These are phyloP conservation scores for Neurospora sp. DNA, from an alignment of 495 filamentous ascomycete species.

Conservation along the genomic window DNA sequence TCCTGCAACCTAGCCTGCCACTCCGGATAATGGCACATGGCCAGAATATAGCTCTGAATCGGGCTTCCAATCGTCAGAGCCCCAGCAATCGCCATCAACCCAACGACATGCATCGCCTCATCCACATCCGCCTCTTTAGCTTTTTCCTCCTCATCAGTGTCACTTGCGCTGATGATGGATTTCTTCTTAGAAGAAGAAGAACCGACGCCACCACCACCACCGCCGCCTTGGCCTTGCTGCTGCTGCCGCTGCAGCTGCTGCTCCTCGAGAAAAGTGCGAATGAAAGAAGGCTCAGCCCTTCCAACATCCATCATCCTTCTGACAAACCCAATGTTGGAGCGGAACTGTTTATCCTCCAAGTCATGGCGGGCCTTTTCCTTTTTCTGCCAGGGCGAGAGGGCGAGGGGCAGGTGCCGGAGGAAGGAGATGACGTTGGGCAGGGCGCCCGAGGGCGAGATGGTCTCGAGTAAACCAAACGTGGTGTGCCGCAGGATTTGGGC, in stretches of 20 bases:
- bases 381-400: conserved; percentile 42
- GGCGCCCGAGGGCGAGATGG: conserved; percentile 46
- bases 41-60: conserved; percentile 47
- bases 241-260: background rate
- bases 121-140: conserved; percentile 16
- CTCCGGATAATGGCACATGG: conserved; percentile 50
- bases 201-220: background rate
- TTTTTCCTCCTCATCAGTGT: background rate
- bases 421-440: conserved; percentile 41
- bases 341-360: conserved; percentile 29
- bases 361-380: conserved; percentile 33
- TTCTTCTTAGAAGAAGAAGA: conserved; percentile 2
- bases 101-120: conserved; percentile 36
- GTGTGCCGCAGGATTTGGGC: conserved; percentile 42
- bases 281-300: conserved; percentile 28
- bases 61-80: conserved; percentile 40
- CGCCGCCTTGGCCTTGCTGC: too few relatives aligned
- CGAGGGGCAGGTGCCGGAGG: conserved; percentile 33
- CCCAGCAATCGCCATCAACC: conserved; percentile 39
- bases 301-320: conserved; percentile 15
- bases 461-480: conserved; percentile 47
- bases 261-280: conserved; percentile 34
- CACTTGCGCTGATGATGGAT: background rate
- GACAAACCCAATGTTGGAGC: conserved; percentile 33
- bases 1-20: conserved; percentile 43